Evolutionary conservation across 345 rosid genomes (phyloP), one percentile per base, ranked within the genome.

Genomic region (Heritiera fomes): DNA sequence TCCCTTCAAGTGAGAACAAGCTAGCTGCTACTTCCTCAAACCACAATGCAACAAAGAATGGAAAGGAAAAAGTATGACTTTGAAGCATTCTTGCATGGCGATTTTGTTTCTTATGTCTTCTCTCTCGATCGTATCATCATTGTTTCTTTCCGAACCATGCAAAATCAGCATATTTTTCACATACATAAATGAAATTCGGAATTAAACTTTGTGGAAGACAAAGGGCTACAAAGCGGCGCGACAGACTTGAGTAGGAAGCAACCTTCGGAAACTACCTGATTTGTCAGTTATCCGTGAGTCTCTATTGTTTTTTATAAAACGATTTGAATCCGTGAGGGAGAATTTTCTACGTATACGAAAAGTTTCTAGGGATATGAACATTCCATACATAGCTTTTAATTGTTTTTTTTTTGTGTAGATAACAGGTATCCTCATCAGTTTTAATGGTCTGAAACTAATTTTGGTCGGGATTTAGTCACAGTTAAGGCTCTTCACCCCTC

Each of bases 1-100:
- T 75, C 64, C 55, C 18, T 43, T 69, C 77, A 75, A 40, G n/a
- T 53, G 58, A 30, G 2, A 73, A 67, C 71, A 67, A 67, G 68
- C 43, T 32, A 61, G 28, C 28, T 23, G n/a, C n/a, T 15, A 50
- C 38, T 28, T 3, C 28, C 60, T 49, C 43, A 49, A 50, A 49
- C n/a, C 61, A 71, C 59, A 52, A 71, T 28, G 58, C 60, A 71
- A 71, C 20, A 50, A 50, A 30, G 3, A 7, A 53, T 2, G 13
- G 5, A 32, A 71, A 0, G 4, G 30, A 32, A 30, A 62, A 30
- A 62, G 43, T 30, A 13, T 62, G 66, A 30, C 1, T 30, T 62
- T 12, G 66, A 62, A 62, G 18, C 41, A 61, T 61, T 61, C 65
- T 61, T 28, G 65, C 58, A 14, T 53, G n/a, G 58, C 0, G 58